Percentiles rank a stretch among this genome's conserved stretches.
These are phyloP conservation scores for Metschnikowia drakensbergensis DNA, from an alignment of 805 yeast species.

Conservation along the genomic window DNA sequence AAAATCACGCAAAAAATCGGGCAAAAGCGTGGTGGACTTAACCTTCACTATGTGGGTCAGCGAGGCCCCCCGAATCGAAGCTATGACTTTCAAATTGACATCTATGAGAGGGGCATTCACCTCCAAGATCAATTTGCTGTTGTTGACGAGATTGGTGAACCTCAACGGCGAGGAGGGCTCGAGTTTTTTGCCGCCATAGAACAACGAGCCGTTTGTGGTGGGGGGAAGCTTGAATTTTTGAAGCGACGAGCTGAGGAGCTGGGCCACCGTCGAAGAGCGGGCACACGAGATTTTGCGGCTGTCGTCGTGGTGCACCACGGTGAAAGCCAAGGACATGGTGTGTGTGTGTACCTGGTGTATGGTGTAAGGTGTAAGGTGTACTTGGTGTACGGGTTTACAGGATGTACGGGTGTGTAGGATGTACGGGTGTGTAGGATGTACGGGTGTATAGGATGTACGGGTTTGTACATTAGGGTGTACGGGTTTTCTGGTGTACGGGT, in stretches of 20 bases:
- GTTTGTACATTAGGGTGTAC: background rate
- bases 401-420: too few relatives aligned
- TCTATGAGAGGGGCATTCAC: background rate
- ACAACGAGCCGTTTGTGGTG: constrained; percentile 22
- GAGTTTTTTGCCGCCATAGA: constrained; percentile 27
- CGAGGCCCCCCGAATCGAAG: constrained; percentile 5
- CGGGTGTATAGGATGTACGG: background rate
- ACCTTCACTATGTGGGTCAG: constrained; percentile 9
- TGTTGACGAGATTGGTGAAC: constrained; percentile 30
- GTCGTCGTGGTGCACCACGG: constrained; percentile 22
- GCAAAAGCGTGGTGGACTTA: constrained; percentile 3
- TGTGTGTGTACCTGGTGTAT: background rate
- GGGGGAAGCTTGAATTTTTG: constrained; percentile 26
- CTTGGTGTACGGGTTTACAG: background rate
- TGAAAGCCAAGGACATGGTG: constrained; percentile 21
- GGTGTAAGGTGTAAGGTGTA: background rate
- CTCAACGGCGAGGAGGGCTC: constrained; percentile 33
- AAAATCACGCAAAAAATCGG: constrained; percentile 6
- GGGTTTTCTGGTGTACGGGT: background rate
- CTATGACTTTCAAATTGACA: constrained; percentile 10
- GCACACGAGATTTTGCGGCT: constrained; percentile 28
- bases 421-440: too few relatives aligned
- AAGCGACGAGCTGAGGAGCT: constrained; percentile 21
- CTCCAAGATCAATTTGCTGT: constrained; percentile 28
- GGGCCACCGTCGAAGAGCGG: constrained; percentile 26